Base-by-base conservation (phyloP, 164 flowering plant genomes). In the Vitis labrusca region DNA sequence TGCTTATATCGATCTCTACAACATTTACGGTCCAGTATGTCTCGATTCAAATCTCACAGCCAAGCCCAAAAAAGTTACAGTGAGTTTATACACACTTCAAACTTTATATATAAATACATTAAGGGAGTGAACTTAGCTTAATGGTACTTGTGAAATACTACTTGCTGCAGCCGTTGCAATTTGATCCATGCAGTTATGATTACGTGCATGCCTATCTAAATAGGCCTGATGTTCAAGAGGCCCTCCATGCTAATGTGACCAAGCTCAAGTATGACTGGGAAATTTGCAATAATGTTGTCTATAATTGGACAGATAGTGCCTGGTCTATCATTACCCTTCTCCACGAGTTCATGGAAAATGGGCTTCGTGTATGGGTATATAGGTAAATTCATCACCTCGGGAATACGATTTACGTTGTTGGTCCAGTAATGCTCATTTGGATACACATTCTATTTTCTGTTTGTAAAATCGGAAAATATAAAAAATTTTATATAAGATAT, bases 1-100 rank as follows among this genome's bases (percentile, higher is more conserved):
- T 3, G 10, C 8, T 23, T 2, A 15, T 37, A 29, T 92, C n/a
- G 82, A 90, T 63, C 65, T 84, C 10, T 90, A 89, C 78, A 86
- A 84, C 76, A 90, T 92, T 62, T 90, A 92, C 64, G 88, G 85
- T 3, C 91, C 93, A 1, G 3, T 67, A 0, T 92, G 97, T 81
- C n/a, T 8, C 27, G 29, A 71, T 14, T 0, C 70, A 30, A 69
- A 51, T 61, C 71, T 85, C 69, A 86, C 94, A 0, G 49, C 56
- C 50, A 14, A 30, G 11, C 90, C 89, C 70, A 85, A 80, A 29
- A 75, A 56, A 37, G 52, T 75, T 50, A 70, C 81, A 2, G 88
- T 84, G 71, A 74, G 79, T 68, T 37, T 6, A 37, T 37, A 0
- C 44, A 37, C 44, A 37, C 44, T 37, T 37, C 44, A 37, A 37